These are phyloP conservation scores for Linaria vulgaris DNA, from an alignment of 257 asterid species.

Conservation along the genomic window DNA sequence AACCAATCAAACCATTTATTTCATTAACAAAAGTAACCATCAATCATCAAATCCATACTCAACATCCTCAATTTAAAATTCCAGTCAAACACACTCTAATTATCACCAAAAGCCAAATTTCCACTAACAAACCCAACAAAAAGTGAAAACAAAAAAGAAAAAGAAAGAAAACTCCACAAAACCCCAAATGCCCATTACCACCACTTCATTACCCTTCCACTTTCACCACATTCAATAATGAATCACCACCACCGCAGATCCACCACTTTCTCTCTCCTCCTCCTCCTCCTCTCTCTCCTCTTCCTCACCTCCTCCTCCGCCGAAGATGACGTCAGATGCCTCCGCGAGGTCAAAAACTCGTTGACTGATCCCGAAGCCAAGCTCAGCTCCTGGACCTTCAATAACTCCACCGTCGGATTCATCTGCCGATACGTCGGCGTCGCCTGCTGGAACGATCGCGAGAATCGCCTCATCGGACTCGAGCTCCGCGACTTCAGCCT, in stretches of 20 bases:
- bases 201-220: neutral
- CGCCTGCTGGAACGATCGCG: constrained; percentile 72
- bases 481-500: constrained; percentile 42
- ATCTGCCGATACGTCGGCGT: constrained; percentile 56
- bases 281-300: constrained; percentile 15
- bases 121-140: constrained; percentile 11
- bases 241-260: constrained; percentile 26
- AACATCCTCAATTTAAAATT: constrained; percentile 41
- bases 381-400: constrained; percentile 48
- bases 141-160: too few species aligned
- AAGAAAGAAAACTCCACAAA: neutral
- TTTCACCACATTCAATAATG: constrained; percentile 19
- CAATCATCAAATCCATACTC: constrained; percentile 22
- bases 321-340: constrained; percentile 60
- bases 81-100: constrained; percentile 1
- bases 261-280: constrained; percentile 17
- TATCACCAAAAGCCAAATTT: neutral
- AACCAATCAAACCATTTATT: neutral
- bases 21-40: constrained; percentile 5
- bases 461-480: constrained; percentile 44
- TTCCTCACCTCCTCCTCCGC: constrained; percentile 27
- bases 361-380: constrained; percentile 46
- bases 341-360: constrained; percentile 43
- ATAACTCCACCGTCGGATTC: constrained; percentile 44
- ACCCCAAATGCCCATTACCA: constrained; percentile 20